Evolutionary conservation across 768 basidiomycete genomes (phyloP), one percentile per base, ranked within the genome.

Genomic region (Baorangia bicolor): DNA sequence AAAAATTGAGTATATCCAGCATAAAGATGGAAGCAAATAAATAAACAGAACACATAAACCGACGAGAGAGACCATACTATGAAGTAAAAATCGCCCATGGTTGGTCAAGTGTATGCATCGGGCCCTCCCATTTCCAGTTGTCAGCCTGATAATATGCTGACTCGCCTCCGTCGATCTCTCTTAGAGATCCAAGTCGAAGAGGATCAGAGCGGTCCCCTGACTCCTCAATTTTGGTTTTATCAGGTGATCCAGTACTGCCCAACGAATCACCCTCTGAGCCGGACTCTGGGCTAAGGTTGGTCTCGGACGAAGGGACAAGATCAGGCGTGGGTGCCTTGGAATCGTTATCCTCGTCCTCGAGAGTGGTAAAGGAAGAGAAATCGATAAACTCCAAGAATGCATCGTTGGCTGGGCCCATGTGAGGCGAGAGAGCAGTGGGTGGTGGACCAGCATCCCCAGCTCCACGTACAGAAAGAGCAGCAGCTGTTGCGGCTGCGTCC

Each of bases 301-400:
- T 82, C 55, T 89, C 88, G 20, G 87, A 85, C 12, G 85, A 82
- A 33, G 78, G 77, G 16, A 88, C 74, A 45, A 92, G 77, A 52
- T 91, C 90, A 10, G 90, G 90, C 4, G 90, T 91, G 9, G 80
- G 77, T n/a, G 85, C 82, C 64, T 87, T 88, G 14, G 85, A 86
- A 45, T 72, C 70, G 47, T 80, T 82, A 34, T 86, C 86, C 54
- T 89, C 87, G 21, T 83, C 83, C 11, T 75, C 71, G 37, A 68
- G 68, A 16, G 75, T 77, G 48, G 77, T 76, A 60, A 80, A 87
- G 8, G 78, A 79, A 43, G 88, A 82, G 60, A 87, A 87, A 69
- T 91, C 88, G 67, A 91, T 80, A 48, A 84, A 82, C 23, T 84
- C 78, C 60, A 80, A 80, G 14, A 75, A 63, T 2, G 67, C 67